phyloP scores from a whole-genome alignment of 2,329 filamentous ascomycete species.

The Diaporthe vexans region DNA sequence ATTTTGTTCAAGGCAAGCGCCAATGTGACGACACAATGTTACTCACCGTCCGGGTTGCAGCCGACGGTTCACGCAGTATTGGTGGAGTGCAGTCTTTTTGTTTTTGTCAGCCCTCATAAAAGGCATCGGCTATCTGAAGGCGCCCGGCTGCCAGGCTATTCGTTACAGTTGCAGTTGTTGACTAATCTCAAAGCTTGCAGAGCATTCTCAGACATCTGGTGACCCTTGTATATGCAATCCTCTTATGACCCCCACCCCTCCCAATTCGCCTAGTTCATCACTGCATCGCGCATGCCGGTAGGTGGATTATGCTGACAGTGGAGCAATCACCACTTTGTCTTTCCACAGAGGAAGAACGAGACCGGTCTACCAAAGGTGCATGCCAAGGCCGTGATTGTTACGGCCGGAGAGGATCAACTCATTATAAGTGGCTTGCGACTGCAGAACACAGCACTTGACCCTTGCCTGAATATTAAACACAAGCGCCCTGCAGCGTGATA shows the following conservation, averaged over 20 bases:
- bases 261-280: neutral
- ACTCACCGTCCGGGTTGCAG: neutral
- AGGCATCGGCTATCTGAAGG: neutral
- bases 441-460: neutral
- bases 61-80: neutral
- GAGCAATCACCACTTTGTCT: neutral
- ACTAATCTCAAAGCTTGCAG: neutral
- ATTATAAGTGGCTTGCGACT: neutral
- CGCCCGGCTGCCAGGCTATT: neutral
- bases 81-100: neutral
- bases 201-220: neutral
- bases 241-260: neutral
- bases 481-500: constrained; percentile 15
- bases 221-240: neutral
- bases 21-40: neutral
- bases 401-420: neutral
- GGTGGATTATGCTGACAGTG: constrained; percentile 3
- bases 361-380: neutral
- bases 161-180: neutral
- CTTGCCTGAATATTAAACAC: neutral
- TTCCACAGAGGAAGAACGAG: neutral
- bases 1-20: too few species aligned
- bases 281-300: constrained; percentile 3
- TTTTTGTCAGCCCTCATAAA: neutral
- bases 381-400: constrained; percentile 6